Percentiles rank a stretch among this genome's conserved stretches.
Conservation (phyloP, 495 filamentous ascomycete genomes). For the Hypomontagnella monticulosa region DNA sequence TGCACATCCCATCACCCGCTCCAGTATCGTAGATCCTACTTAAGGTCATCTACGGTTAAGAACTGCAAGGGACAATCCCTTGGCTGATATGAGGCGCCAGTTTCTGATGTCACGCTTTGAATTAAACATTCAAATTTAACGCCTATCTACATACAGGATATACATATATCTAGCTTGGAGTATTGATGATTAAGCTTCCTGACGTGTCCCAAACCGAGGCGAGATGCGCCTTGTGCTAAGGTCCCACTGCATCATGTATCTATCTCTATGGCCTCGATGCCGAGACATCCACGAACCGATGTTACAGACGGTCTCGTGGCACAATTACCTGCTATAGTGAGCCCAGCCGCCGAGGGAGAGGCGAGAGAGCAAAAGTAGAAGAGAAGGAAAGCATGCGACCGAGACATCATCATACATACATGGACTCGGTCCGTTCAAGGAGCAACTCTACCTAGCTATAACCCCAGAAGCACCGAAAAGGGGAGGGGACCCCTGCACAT, state of each 20-base stretch:
- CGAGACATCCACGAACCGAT: conserved; percentile 41
- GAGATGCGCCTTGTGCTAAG: conserved; percentile 37
- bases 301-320: conserved; percentile 41
- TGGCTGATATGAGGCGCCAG: conserved; percentile 8
- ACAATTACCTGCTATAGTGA: conserved; percentile 35
- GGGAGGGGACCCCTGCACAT: conserved; percentile 30
- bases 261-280: conserved; percentile 29
- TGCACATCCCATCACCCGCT: conserved; percentile 1
- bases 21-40: conserved; percentile 10
- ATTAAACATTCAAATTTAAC: background rate
- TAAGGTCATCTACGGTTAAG: conserved; percentile 7
- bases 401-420: conserved; percentile 45
- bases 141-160: conserved; percentile 8
- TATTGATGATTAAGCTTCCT: conserved; percentile 38
- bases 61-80: conserved; percentile 23
- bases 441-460: conserved; percentile 27
- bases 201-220: conserved; percentile 39
- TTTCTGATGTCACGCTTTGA: conserved; percentile 14
- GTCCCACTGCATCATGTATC: conserved; percentile 44
- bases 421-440: conserved; percentile 43
- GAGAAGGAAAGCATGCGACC: conserved; percentile 32
- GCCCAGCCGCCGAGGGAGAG: conserved; percentile 4
- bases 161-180: conserved; percentile 14
- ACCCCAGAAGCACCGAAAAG: conserved; percentile 37
- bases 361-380: conserved; percentile 6